Conservation (phyloP, 352 stramenopile species). For the Pythium brachiatum region DNA sequence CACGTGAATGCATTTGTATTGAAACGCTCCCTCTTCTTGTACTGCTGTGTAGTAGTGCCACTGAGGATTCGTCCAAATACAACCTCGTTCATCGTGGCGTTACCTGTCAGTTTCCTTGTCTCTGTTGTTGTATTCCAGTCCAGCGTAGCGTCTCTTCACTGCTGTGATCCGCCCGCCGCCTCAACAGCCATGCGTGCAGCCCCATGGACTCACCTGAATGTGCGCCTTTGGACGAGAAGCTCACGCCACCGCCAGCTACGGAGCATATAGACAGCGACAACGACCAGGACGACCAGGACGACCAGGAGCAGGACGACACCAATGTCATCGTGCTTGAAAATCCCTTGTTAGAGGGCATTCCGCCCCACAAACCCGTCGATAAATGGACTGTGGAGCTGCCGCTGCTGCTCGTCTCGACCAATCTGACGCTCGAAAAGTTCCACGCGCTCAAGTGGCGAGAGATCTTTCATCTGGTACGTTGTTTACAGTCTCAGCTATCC, state of each 20-base stretch:
- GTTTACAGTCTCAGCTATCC: not conserved
- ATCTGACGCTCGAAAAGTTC: constrained; percentile 58
- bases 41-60: too few species aligned
- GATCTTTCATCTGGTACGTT: constrained; percentile 42
- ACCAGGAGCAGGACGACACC: not conserved
- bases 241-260: not conserved
- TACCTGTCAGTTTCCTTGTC: not conserved
- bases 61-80: not conserved
- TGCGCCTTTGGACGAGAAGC: not conserved
- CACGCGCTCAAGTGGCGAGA: constrained; percentile 66
- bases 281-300: too few species aligned
- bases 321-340: constrained; percentile 7
- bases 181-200: not conserved
- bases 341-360: not conserved
- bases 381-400: constrained; percentile 24
- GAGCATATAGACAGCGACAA: constrained; percentile 3
- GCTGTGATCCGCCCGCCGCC: too few species aligned
- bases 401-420: constrained; percentile 28
- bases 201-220: constrained; percentile 1
- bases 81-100: not conserved
- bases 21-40: too few species aligned
- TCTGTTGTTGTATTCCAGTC: not conserved
- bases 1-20: not conserved
- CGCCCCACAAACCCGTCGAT: not conserved
- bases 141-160: not conserved